phyloP scores from a whole-genome alignment of 169 alveolate genomes.

The Plasmodium gonderi region DNA sequence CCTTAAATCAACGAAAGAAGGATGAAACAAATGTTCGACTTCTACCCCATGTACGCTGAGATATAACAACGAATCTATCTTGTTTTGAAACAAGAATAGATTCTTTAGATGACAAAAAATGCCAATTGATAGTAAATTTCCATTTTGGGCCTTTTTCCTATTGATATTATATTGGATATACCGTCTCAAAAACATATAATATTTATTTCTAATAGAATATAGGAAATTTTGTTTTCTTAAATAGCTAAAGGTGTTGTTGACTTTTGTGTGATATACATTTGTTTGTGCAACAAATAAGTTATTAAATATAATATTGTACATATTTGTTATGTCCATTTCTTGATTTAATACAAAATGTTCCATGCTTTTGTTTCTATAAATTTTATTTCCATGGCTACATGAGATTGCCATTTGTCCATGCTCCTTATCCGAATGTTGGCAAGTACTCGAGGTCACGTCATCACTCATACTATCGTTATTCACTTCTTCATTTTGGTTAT shows the following conservation, averaged over 20 bases:
- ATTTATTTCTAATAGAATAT: slow-evolving; percentile 50
- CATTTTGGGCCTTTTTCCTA: slow-evolving; percentile 2
- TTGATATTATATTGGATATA: slow-evolving; percentile 42
- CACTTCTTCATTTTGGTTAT: background rate
- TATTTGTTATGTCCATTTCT: slow-evolving; percentile 29
- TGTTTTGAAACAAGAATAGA: slow-evolving; percentile 29
- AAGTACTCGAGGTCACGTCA: background rate
- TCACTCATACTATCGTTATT: background rate
- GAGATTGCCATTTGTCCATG: background rate
- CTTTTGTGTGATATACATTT: slow-evolving; percentile 64
- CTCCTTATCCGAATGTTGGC: background rate
- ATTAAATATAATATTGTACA: slow-evolving; percentile 56
- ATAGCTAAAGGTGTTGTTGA: slow-evolving; percentile 38
- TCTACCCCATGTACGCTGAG: background rate
- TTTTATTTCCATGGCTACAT: background rate
- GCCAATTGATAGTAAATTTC: slow-evolving; percentile 47
- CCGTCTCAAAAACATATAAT: slow-evolving; percentile 37
- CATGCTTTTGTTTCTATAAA: slow-evolving; percentile 13
- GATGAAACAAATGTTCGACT: slow-evolving; percentile 31
- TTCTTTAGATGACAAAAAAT: slow-evolving; percentile 26
- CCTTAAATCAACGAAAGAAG: background rate
- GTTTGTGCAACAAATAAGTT: slow-evolving; percentile 44
- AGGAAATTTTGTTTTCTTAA: slow-evolving; percentile 34
- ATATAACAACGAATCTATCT: slow-evolving; percentile 33
- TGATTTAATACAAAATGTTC: slow-evolving; percentile 10